These are phyloP conservation scores for Dryas integrifolia DNA, from an alignment of 331 rosid genomes.

Conservation along the genomic window DNA sequence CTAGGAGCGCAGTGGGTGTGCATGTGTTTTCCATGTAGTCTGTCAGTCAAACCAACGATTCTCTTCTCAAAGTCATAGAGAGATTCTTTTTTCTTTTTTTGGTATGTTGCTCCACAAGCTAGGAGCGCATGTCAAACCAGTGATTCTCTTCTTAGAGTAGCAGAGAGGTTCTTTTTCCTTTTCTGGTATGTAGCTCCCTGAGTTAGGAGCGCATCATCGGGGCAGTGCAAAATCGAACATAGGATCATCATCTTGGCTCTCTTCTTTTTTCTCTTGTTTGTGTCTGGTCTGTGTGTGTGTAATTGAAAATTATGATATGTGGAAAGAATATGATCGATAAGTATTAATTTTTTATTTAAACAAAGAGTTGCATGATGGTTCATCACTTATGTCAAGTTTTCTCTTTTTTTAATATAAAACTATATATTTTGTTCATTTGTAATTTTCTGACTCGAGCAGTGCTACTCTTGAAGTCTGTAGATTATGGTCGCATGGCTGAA, in stretches of 20 bases:
- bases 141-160: background rate
- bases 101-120: no score
- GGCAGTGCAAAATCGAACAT: constrained; percentile 8
- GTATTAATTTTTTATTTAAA: background rate
- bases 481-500: constrained; percentile 99
- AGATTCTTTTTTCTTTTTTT: no score
- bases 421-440: constrained; percentile 64
- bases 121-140: no score
- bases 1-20: no score
- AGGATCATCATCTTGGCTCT: background rate
- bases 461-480: constrained; percentile 99
- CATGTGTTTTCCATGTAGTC: background rate
- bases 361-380: constrained; percentile 21
- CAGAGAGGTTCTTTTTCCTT: background rate
- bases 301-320: background rate
- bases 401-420: constrained; percentile 20
- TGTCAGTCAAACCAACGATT: constrained; percentile 2
- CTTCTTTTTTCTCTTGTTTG: no score
- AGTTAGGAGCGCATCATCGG: constrained; percentile 1
- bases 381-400: constrained; percentile 23
- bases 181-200: background rate
- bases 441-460: constrained; percentile 97
- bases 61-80: no score
- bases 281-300: no score
- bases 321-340: background rate